Evolutionary conservation across 2,329 filamentous ascomycete genomes (phyloP).

Genomic region (Tolypocladium endophyticum): DNA sequence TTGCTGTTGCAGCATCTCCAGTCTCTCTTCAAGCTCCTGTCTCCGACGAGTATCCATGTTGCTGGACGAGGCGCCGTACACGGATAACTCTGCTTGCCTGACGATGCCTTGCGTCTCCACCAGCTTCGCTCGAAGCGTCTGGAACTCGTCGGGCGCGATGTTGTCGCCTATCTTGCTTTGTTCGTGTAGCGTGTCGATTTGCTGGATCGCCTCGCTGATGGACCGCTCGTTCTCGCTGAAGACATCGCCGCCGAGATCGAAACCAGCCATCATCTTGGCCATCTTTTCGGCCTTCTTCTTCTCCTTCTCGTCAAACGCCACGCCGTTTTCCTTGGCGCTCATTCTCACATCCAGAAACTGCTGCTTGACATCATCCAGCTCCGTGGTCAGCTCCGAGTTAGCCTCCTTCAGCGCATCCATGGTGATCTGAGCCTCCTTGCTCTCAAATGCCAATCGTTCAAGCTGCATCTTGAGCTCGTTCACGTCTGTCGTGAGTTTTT

Average conservation of each 20-base stretch:
- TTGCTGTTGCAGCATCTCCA: conserved; percentile 65
- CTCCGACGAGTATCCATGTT: conserved; percentile 57
- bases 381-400: conserved; percentile 81
- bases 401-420: conserved; percentile 97
- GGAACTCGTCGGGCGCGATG: conserved; percentile 71
- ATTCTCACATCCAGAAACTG: conserved; percentile 93
- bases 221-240: conserved; percentile 88
- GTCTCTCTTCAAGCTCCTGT: conserved; percentile 65
- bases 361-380: conserved; percentile 92
- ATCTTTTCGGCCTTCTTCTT: conserved; percentile 98
- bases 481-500: conserved; percentile 71
- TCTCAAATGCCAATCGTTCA: conserved; percentile 89
- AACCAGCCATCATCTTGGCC: conserved; percentile 99
- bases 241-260: conserved; percentile 84
- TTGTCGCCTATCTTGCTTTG: conserved; percentile 66
- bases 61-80: conserved; percentile 59
- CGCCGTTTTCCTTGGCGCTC: conserved; percentile 86
- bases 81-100: conserved; percentile 79
- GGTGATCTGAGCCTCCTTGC: conserved; percentile 92
- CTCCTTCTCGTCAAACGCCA: conserved; percentile 91
- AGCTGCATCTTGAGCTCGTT: conserved; percentile 96
- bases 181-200: conserved; percentile 69
- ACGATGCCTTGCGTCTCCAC: conserved; percentile 88
- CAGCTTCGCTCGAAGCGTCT: conserved; percentile 65
- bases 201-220: conserved; percentile 74